Base-by-base conservation (phyloP, 2,329 filamentous ascomycete genomes). In the Nakataea oryzae region DNA sequence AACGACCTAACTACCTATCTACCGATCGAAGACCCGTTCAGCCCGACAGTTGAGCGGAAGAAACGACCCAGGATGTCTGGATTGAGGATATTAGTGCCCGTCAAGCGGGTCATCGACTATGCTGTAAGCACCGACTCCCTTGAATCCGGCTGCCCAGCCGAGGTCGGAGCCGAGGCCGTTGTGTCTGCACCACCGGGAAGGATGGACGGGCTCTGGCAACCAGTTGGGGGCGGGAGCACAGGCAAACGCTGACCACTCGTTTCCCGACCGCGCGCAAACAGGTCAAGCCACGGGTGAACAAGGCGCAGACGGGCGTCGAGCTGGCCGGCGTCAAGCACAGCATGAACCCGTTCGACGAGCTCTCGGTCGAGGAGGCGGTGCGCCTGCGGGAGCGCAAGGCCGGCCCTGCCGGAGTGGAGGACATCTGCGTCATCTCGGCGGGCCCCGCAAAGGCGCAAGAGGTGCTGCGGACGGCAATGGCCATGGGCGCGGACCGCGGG, bases 321-420 rank as follows among this genome's bases (percentile, higher is more conserved):
- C 96, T 90, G 62, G 83, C 88, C 66, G 90, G 90, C 68, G 92
- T 97, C 72, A 97, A 97, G 79, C 93, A 97, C 83, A 93, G 88
- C 74, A 93, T 99, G 86, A 99, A 97, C 82, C 95, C 95, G 26
- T 99, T 99, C 78, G 95, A 99, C 81, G 95, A 99, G 76, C 90
- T 99, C 71, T 96, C 92, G 56, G 87, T 99, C 75, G 95, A 99
- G 79, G 95, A 97, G 80, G 91, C 93, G 60, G 90, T 97, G 60
- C 91, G 91, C 54, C 89, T 99, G 73, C 93, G 95, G 75, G 93
- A 97, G 76, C 89, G 90, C 80, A 89, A 90, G 75, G 75, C 78
- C 62, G 85, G 86, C 24, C 83, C 86, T 24, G 80, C 84, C 66
- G 87, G 88, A 70, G 93, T 99, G 65, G 88, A 92, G 68, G 92